Evolutionary conservation across 345 rosid genomes (phyloP).

Genomic region (Isatis tinctoria): DNA sequence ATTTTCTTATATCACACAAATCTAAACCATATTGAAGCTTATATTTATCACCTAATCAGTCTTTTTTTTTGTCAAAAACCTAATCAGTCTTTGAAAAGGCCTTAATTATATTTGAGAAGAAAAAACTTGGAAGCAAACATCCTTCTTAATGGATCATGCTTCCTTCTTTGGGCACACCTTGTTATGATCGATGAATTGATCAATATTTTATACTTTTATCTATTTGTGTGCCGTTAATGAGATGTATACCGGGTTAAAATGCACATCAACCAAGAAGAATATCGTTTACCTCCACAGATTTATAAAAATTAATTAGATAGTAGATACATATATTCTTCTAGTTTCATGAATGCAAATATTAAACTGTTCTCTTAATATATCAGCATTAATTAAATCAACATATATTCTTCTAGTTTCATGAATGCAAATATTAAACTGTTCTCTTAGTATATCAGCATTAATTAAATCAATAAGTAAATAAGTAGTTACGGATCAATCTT

Average conservation of each 20-base stretch:
- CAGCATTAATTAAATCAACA: no score
- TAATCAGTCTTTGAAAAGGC: not conserved
- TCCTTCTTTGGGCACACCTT: constrained; percentile 30
- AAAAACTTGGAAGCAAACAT: constrained; percentile 39
- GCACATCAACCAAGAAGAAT: constrained; percentile 30
- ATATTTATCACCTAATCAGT: not conserved
- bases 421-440: no score
- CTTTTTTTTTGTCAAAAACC: no score
- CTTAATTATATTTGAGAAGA: not conserved
- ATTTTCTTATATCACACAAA: not conserved
- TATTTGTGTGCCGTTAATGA: not conserved
- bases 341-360: not conserved
- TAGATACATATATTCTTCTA: constrained; percentile 20
- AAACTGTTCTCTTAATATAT: no score
- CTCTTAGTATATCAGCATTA: not conserved
- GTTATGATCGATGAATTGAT: constrained; percentile 25
- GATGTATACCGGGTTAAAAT: not conserved
- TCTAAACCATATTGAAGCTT: not conserved
- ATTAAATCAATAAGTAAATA: not conserved
- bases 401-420: not conserved
- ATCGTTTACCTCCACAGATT: not conserved
- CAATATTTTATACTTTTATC: not conserved
- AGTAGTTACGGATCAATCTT: not conserved
- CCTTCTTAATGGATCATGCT: constrained; percentile 35
- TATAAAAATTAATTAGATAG: not conserved